These are phyloP conservation scores for Vaccinium macrocarpon DNA, from an alignment of 148 eudicot species.

Conservation along the genomic window DNA sequence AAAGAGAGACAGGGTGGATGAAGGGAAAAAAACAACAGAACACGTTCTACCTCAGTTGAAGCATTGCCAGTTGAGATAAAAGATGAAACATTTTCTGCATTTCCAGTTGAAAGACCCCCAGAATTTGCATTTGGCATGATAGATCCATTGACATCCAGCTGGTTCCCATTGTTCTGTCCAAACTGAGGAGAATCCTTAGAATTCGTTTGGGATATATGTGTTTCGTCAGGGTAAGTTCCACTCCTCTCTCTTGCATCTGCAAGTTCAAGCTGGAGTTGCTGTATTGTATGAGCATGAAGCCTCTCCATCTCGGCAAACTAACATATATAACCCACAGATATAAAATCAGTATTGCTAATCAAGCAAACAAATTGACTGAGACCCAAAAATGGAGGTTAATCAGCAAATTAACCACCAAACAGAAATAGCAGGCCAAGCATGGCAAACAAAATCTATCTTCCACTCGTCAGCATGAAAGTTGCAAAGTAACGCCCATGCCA, in stretches of 20 bases:
- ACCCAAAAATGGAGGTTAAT: not conserved
- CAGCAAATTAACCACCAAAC: not conserved
- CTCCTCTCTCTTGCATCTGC: constrained; percentile 59
- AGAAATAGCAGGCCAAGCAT: not conserved
- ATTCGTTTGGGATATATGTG: constrained; percentile 37
- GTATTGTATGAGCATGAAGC: constrained; percentile 68
- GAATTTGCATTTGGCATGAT: constrained; percentile 35
- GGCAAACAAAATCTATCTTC: not conserved
- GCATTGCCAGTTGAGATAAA: constrained; percentile 48
- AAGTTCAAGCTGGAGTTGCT: constrained; percentile 79
- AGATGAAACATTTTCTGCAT: constrained; percentile 47
- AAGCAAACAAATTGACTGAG: not conserved
- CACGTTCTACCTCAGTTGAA: constrained; percentile 47
- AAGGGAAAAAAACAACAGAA: not conserved
- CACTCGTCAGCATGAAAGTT: not conserved
- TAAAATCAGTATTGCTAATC: not conserved
- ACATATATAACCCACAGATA: constrained; percentile 13
- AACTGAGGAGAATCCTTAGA: constrained; percentile 51
- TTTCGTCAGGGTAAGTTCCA: constrained; percentile 41
- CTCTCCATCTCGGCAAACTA: constrained; percentile 95
- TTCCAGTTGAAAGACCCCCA: constrained; percentile 49
- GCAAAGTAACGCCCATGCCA: not conserved
- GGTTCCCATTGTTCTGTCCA: constrained; percentile 52
- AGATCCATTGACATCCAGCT: constrained; percentile 51
- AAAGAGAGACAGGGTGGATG: not conserved